Base-by-base conservation (phyloP, 1,139 yeast genomes). In the Saccharomyces pastorianus region DNA sequence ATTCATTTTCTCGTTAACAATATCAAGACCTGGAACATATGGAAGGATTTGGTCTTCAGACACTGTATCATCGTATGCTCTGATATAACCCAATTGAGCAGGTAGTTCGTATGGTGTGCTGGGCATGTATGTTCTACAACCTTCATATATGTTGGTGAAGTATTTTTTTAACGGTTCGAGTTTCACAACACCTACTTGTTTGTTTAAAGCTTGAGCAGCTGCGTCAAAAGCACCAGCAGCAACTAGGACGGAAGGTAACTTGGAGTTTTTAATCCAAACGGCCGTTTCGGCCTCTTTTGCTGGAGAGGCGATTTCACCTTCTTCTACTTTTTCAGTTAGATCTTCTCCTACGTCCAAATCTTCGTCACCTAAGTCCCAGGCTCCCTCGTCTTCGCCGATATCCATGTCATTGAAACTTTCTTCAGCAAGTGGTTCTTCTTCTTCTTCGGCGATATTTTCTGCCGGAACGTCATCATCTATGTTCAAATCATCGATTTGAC, bases 211-310 rank as follows among this genome's bases (percentile, higher is more conserved):
- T 63, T 89, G 93, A 42, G 97, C 95, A 48, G 99, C 99, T 58
- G 93, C 88, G 60, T 91, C 98, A 69, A 91, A 90, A 4, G 95
- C 88, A 62, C 99, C 99, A 1, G 97, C 91, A 1, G 99, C 97
- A 65, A 87, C 90, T 64, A 89, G 89, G 42, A 88, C 90, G 41
- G 96, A 98, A 4, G 98, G 90, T 52, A 93, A 80, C 59, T 86
- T 88, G 14, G 97, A 88, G 72, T 87, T 88, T 60, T 93, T 85
- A 46, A 88, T 80, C 99, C 99, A 95, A 60, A 74, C 72, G 4
- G 85, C 85, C 44, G 84, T 71, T 70, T 93, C 97, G 34, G 83
- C 64, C n/a, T 72, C 71, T 26, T 67, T 74, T 8, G 71, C 64
- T 23, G 52, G 28, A 20, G 34, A 48, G 23, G 29, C 77, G 20